Evolutionary conservation across 2,329 filamentous ascomycete species (phyloP).

Genomic region (Colletotrichum viniferum): DNA sequence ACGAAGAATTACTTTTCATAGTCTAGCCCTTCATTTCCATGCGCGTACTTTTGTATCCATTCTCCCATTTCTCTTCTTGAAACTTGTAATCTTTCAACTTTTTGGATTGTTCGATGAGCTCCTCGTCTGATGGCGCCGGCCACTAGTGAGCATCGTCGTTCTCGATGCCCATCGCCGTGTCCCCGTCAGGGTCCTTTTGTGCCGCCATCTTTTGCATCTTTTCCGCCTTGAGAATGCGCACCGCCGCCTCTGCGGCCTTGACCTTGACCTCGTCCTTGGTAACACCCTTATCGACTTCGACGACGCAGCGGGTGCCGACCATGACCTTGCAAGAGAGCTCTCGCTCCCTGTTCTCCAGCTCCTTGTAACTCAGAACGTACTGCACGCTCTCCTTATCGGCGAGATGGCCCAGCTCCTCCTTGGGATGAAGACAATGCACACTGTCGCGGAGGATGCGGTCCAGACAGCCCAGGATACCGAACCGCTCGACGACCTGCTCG

Average conservation of each 20-base stretch:
- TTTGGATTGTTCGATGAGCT: background rate
- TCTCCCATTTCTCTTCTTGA: background rate
- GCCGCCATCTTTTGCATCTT: background rate
- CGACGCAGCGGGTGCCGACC: conserved; percentile 52
- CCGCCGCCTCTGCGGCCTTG: conserved; percentile 58
- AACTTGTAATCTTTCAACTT: background rate
- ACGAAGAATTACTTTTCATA: background rate
- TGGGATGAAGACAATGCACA: conserved; percentile 67
- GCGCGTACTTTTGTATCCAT: background rate
- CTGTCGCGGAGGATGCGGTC: conserved; percentile 61
- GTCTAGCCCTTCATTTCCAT: background rate
- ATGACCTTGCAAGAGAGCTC: conserved; percentile 51
- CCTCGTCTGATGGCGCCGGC: background rate
- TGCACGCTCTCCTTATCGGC: conserved; percentile 55
- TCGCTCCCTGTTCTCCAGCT: conserved; percentile 24
- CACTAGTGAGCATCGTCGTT: background rate
- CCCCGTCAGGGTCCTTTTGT: background rate
- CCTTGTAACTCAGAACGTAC: conserved; percentile 49
- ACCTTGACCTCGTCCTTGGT: conserved; percentile 58
- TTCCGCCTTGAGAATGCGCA: conserved; percentile 36
- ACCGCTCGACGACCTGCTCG: conserved; percentile 58
- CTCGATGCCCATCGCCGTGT: background rate
- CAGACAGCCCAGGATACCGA: conserved; percentile 71
- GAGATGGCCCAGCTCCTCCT: conserved; percentile 69
- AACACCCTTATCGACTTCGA: conserved; percentile 48